A percentile compares a stretch with the other conserved stretches of the same genome.
phyloP scores from a whole-genome alignment of 108 stramenopile genomes.

The Phaeodactylum tricornutum region DNA sequence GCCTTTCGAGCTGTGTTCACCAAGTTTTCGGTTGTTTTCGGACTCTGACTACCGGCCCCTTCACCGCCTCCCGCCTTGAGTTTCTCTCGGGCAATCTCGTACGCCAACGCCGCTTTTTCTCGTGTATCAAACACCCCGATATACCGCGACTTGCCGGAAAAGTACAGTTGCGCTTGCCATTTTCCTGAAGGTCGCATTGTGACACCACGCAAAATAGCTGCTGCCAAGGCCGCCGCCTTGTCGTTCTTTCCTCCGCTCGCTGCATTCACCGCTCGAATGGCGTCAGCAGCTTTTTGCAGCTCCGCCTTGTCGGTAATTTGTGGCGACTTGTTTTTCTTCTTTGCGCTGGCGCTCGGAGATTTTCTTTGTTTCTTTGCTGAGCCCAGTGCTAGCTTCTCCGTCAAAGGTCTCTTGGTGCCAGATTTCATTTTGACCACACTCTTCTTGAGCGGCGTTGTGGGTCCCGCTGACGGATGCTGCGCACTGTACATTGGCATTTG shows the following conservation, averaged over 20 bases:
- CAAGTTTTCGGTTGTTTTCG: slow-evolving; percentile 54
- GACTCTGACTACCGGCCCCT: slow-evolving; percentile 21
- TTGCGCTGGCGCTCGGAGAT: slow-evolving; percentile 14
- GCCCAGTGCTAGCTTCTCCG: not conserved
- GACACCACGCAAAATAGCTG: slow-evolving; percentile 63
- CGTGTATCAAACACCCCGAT: slow-evolving; percentile 75
- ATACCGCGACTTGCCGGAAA: slow-evolving; percentile 73
- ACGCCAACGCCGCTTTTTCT: slow-evolving; percentile 66
- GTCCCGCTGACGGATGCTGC: slow-evolving; percentile 15
- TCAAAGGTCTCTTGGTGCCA: slow-evolving; percentile 8
- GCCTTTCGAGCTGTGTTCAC: slow-evolving; percentile 72
- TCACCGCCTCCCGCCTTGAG: slow-evolving; percentile 28
- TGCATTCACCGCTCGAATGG: slow-evolving; percentile 39
- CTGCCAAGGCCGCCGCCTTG: slow-evolving; percentile 59
- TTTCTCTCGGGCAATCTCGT: slow-evolving; percentile 72
- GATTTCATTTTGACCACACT: slow-evolving; percentile 2
- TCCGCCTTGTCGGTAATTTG: slow-evolving; percentile 30
- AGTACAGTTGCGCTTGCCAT: slow-evolving; percentile 85
- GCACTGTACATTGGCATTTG: slow-evolving; percentile 36
- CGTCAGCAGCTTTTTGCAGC: slow-evolving; percentile 38
- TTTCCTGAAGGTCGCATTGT: slow-evolving; percentile 81
- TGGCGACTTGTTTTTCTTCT: slow-evolving; percentile 35
- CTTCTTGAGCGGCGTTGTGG: not conserved
- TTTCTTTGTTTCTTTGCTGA: slow-evolving; percentile 22
- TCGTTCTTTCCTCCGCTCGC: slow-evolving; percentile 59